Conservation (phyloP, 768 basidiomycete species). For the Rhodosporidiobolus sp. region DNA sequence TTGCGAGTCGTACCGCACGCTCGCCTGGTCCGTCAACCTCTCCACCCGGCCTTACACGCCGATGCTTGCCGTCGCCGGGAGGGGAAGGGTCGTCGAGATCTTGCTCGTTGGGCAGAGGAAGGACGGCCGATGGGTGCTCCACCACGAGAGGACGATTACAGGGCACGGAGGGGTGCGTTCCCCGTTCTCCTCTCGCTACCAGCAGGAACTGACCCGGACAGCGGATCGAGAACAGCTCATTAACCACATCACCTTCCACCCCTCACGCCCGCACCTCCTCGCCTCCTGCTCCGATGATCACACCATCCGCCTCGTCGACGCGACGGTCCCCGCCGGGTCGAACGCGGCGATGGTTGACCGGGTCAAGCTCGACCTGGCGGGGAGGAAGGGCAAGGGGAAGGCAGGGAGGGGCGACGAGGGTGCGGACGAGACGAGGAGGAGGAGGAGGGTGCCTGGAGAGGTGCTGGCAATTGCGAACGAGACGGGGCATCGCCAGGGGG, state of each 20-base stretch:
- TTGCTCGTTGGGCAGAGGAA: neutral
- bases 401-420: neutral
- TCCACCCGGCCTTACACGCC: slow-evolving; percentile 22
- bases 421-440: neutral
- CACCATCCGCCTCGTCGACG: slow-evolving; percentile 23
- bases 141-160: slow-evolving; percentile 6
- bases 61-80: slow-evolving; percentile 18
- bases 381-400: neutral
- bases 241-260: slow-evolving; percentile 11
- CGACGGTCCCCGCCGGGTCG: slow-evolving; percentile 10
- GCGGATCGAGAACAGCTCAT: neutral
- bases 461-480: slow-evolving; percentile 1
- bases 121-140: neutral
- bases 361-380: neutral
- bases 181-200: neutral
- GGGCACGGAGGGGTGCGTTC: slow-evolving; percentile 24
- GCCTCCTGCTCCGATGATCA: slow-evolving; percentile 8
- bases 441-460: slow-evolving; percentile 18
- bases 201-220: neutral
- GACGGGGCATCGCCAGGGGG: slow-evolving; percentile 1
- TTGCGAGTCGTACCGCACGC: slow-evolving; percentile 7
- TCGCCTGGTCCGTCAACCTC: slow-evolving; percentile 24
- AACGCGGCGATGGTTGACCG: neutral
- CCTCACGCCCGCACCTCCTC: slow-evolving; percentile 23
- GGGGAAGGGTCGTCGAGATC: slow-evolving; percentile 5